These are phyloP conservation scores for Chlorociboria aeruginascens DNA, from an alignment of 495 filamentous ascomycete genomes.

Conservation along the genomic window DNA sequence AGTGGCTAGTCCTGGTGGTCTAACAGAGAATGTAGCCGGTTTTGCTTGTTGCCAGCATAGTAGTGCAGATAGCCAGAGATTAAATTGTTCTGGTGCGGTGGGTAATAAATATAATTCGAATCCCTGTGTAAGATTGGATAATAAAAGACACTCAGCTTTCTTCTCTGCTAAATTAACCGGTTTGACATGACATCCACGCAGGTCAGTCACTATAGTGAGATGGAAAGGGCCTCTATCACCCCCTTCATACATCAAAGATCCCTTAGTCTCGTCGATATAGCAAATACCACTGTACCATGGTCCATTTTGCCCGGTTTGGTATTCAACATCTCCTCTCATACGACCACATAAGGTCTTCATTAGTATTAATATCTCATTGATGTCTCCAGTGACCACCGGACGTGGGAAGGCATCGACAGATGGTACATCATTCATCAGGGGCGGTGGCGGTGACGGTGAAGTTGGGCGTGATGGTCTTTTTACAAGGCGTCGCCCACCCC, in stretches of 20 bases:
- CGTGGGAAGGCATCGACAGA: slow-evolving; percentile 41
- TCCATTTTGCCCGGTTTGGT: slow-evolving; percentile 39
- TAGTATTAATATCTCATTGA: slow-evolving; percentile 49
- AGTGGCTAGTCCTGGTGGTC: slow-evolving; percentile 41
- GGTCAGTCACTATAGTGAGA: slow-evolving; percentile 54
- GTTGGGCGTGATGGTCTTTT: slow-evolving; percentile 36
- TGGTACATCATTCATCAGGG: slow-evolving; percentile 25
- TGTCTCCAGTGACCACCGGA: slow-evolving; percentile 47
- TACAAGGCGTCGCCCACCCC: slow-evolving; percentile 28
- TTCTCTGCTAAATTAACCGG: slow-evolving; percentile 52
- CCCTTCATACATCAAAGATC: slow-evolving; percentile 50
- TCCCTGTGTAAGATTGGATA: slow-evolving; percentile 57
- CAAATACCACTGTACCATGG: slow-evolving; percentile 51
- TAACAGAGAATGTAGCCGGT: slow-evolving; percentile 25
- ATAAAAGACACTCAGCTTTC: slow-evolving; percentile 62
- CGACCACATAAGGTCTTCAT: slow-evolving; percentile 58
- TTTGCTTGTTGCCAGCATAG: slow-evolving; percentile 90
- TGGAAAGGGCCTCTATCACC: slow-evolving; percentile 36
- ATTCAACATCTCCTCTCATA: slow-evolving; percentile 60
- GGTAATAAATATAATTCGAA: slow-evolving; percentile 67
- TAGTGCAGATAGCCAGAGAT: slow-evolving; percentile 85
- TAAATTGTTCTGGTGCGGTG: slow-evolving; percentile 60
- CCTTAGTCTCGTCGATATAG: slow-evolving; percentile 55
- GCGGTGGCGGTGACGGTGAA: slow-evolving; percentile 29
- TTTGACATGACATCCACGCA: slow-evolving; percentile 75